phyloP scores from a whole-genome alignment of 306 rosid species.

The Astragalus glycyphyllos region DNA sequence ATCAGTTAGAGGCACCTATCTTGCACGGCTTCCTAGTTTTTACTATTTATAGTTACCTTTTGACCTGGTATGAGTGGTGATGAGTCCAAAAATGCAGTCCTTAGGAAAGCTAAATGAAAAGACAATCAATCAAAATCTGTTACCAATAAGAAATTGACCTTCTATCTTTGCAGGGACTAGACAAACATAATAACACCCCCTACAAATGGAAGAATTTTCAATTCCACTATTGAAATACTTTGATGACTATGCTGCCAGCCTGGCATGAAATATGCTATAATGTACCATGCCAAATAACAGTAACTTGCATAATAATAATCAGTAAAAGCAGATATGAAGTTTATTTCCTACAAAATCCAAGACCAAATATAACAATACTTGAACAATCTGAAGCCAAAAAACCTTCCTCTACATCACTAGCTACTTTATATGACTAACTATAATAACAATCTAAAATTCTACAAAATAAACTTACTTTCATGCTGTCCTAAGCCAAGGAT shows the following conservation, averaged over 20 bases:
- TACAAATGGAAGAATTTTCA: neutral
- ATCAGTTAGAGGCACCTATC: no score
- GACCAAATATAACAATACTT: neutral
- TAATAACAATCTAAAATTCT: slow-evolving; percentile 28
- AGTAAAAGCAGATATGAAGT: neutral
- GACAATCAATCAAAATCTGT: no score
- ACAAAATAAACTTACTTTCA: slow-evolving; percentile 40
- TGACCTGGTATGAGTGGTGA: no score
- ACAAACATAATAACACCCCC: neutral
- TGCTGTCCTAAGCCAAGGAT: slow-evolving; percentile 33
- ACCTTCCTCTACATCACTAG: slow-evolving; percentile 24
- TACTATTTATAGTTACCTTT: no score
- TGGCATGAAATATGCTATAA: neutral
- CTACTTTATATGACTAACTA: slow-evolving; percentile 36
- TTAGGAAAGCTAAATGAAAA: no score
- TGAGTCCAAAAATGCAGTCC: no score
- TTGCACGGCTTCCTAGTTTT: no score
- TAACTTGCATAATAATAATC: neutral
- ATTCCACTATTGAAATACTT: neutral
- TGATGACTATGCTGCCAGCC: neutral
- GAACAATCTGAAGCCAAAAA: neutral
- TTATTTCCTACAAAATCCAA: slow-evolving; percentile 13
- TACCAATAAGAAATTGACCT: no score
- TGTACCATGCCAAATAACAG: neutral
- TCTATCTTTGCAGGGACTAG: no score